Evolutionary conservation across 805 yeast species (phyloP), one percentile per base, ranked within the genome.

Genomic region (Danielozyma ontarioensis): DNA sequence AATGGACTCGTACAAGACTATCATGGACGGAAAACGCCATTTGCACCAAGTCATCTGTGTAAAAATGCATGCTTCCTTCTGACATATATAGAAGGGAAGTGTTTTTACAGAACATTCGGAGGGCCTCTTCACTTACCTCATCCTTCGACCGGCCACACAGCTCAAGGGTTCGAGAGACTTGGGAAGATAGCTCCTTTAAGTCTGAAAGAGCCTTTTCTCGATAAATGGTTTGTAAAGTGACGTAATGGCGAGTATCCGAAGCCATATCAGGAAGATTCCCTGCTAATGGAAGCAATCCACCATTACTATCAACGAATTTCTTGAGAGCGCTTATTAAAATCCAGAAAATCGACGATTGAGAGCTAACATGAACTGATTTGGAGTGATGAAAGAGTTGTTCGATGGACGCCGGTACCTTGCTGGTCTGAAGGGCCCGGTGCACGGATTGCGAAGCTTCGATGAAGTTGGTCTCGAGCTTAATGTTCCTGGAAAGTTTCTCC

Each of bases 261-360:
- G 84, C 82, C 96, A 90, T 90, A 53, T 89, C 97, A 0, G 96
- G 95, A 4, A 89, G 51, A 1, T 62, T 70, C 0, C 95, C 96
- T 3, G 80, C 68, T 2, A 86, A 55, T 0, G 96, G 95, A n/a
- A 85, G 61, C 4, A 59, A 51, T 1, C 63, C 58, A 13, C 54
- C 48, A 15, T 61, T 55, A 26, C 29, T 27, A 0, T 32, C 40
- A 0, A 77, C 66, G 52, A 78, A 87, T 5, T 43, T 39, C 27
- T 68, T 59, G 31, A 86, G 59, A 0, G 88, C 83, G 26, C 55
- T 58, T 0, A 73, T 65, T 13, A 76, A 65, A 2, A 72, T 51
- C 95, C 95, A 87, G 48, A 84, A 84, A 4, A 62, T 43, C 16
- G 55, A 52, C 26, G 41, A 26, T 12, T 28, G 41, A 17, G 52